Base-by-base conservation (phyloP, 768 basidiomycete species). In the Phanerodontia chrysosporium region DNA sequence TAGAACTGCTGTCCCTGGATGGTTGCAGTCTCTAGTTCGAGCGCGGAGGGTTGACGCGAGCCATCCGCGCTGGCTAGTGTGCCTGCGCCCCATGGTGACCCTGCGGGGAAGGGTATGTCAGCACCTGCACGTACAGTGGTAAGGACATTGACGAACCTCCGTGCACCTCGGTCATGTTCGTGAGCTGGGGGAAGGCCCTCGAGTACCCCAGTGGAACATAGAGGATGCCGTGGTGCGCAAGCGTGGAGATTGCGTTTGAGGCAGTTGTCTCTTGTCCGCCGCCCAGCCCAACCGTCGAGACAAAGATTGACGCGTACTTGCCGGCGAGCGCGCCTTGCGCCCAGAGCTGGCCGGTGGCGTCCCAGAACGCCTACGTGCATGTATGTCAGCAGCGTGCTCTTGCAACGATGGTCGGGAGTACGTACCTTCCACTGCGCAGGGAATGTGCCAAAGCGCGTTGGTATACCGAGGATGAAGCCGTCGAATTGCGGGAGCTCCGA, bases 391-490 rank as follows among this genome's bases (percentile, higher is more conserved):
- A n/a, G n/a, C n/a, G n/a, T n/a, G n/a, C n/a, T n/a, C n/a, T n/a
- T n/a, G n/a, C n/a, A n/a, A n/a, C n/a, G n/a, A n/a, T n/a, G n/a
- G n/a, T n/a, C n/a, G n/a, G 22, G 57, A 24, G 32, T 16, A 61
- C 75, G 7, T 51, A 83, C 85, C 82, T 89, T 89, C 85, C 86
- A 89, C 67, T 95, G 92, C 0, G 77, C 89, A 44, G 92, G 83
- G 73, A 90, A 87, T 67, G 81, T 86, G 45, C 92, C 92, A 74
- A 83, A 95, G 65, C 92, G 87, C 32, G 89, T 89, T 51, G 87
- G 87, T 55, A 91, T 78, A 60, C 90, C 92, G 58, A 94, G 79
- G 62, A 95, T 64, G 80, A 83, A 87, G 10, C 83, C 92, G 68
- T 96, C 90, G 68, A 81, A 89, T 16, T 77, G 60, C n/a, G 75